Conservation (phyloP, 2,329 filamentous ascomycete genomes). For the Talaromyces sp. region DNA sequence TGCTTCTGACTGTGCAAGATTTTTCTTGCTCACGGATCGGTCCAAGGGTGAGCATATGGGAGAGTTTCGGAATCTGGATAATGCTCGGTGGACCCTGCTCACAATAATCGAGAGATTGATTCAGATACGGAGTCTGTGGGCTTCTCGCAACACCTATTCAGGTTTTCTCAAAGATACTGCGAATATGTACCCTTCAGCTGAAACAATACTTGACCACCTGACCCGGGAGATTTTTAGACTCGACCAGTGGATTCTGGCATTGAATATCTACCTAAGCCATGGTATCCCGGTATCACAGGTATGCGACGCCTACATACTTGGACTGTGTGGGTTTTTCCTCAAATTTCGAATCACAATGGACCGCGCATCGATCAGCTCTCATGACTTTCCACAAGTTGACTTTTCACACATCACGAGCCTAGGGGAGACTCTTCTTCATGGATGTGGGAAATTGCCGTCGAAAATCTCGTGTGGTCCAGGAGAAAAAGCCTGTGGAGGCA, state of each 20-base stretch:
- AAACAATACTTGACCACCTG: neutral
- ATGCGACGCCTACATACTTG: neutral
- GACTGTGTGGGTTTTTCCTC: conserved; percentile 5
- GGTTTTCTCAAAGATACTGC: neutral
- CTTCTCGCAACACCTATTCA: neutral
- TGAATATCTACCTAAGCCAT: conserved; percentile 6
- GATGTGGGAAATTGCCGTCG: neutral
- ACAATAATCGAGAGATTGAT: neutral
- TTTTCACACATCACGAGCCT: conserved; percentile 6
- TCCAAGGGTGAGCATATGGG: neutral
- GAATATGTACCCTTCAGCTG: neutral
- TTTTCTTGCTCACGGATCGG: neutral
- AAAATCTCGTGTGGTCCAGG: neutral
- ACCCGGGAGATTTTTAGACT: conserved; percentile 1
- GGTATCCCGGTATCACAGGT: neutral
- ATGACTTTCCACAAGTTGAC: neutral
- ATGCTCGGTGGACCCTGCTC: conserved; percentile 2
- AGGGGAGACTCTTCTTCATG: conserved; percentile 4
- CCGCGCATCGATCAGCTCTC: neutral
- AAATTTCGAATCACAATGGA: conserved; percentile 6
- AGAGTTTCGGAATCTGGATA: neutral
- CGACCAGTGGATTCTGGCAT: conserved; percentile 6
- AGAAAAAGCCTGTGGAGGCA: too few relatives aligned
- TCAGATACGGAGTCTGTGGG: neutral
- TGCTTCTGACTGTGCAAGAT: conserved; percentile 4